phyloP scores from a whole-genome alignment of 2,329 filamentous ascomycete species.

The Arthrobotrys conoides region DNA sequence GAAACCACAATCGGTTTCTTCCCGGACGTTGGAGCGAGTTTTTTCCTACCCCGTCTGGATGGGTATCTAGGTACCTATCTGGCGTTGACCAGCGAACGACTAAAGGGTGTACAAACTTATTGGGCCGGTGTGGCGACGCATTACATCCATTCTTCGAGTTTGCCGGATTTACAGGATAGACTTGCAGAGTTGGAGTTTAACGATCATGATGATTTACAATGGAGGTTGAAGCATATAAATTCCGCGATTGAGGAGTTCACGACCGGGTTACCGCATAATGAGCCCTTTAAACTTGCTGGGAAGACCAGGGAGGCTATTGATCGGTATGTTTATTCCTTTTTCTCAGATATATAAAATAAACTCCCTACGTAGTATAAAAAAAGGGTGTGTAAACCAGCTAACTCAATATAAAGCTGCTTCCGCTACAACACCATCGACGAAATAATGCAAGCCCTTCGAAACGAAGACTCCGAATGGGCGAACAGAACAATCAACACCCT shows the following conservation, averaged over 20 bases:
- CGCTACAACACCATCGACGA: constrained; percentile 76
- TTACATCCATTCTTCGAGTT: constrained; percentile 91
- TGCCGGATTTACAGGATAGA: constrained; percentile 85
- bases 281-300: constrained; percentile 78
- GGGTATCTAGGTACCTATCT: constrained; percentile 91
- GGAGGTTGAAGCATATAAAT: constrained; percentile 81
- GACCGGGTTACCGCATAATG: constrained; percentile 83
- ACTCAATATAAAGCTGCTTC: constrained; percentile 72
- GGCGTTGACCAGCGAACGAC: constrained; percentile 86
- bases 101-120: constrained; percentile 87
- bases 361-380: neutral
- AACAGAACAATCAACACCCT: constrained; percentile 81
- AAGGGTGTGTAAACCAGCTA: neutral
- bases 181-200: constrained; percentile 90
- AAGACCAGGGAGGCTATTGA: constrained; percentile 85
- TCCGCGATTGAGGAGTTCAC: constrained; percentile 91
- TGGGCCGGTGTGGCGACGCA: constrained; percentile 89
- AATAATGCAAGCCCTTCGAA: constrained; percentile 78
- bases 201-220: constrained; percentile 77
- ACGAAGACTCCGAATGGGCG: constrained; percentile 76
- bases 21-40: constrained; percentile 95
- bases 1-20: constrained; percentile 99
- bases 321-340: constrained; percentile 70
- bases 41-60: constrained; percentile 92
- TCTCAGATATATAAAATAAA: too few species aligned